Base-by-base conservation (phyloP, 108 stramenopile species). In the Schizochytrium sp. region DNA sequence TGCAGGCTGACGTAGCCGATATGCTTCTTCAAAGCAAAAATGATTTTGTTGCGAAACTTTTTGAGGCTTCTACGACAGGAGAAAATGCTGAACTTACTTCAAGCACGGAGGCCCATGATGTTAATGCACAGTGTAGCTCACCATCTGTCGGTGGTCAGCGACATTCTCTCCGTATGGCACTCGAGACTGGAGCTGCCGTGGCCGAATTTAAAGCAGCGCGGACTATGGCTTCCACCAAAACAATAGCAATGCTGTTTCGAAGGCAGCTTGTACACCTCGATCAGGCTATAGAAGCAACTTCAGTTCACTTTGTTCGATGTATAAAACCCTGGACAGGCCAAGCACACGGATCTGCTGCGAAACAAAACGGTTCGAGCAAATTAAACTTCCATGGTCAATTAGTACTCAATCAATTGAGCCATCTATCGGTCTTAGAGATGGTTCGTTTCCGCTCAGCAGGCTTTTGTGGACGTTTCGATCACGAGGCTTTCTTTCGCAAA, bases 1-100 rank as follows among this genome's bases (percentile, higher is more conserved):
- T 83, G 76, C 76, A 83, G 55, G 76, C 76, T 53, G 76, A 83
- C 28, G 76, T 83, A 53, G 76, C 76, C 53, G 76, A 83, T 28
- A 55, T 83, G 76, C 47, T 83, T 10, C 40, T 83, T 47, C 76
- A 83, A 28, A 83, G 76, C 47, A 46, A 13, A 38, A 83, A 83
- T 53, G 53, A 12, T 0, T 83, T 83, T 28, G 28, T 83, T 42
- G 76, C 76, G 7, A 10, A 40, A 83, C 47, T 83, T 5, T 1
- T 49, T 13, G 50, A 83, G 53, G 76, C 50, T 13, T 83, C 76
- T n/a, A 55, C 53, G 8, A 53, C 76, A 42, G 38, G 50, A 10
- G 2, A 46, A 10, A 7, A 10, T 10, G 76, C 76, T 1, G 40
- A 49, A 5, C 3, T 83, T 13, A 83, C 76, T 5, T 83, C 76